phyloP scores from a whole-genome alignment of 495 filamentous ascomycete genomes.

The Aeminium ludgeri region DNA sequence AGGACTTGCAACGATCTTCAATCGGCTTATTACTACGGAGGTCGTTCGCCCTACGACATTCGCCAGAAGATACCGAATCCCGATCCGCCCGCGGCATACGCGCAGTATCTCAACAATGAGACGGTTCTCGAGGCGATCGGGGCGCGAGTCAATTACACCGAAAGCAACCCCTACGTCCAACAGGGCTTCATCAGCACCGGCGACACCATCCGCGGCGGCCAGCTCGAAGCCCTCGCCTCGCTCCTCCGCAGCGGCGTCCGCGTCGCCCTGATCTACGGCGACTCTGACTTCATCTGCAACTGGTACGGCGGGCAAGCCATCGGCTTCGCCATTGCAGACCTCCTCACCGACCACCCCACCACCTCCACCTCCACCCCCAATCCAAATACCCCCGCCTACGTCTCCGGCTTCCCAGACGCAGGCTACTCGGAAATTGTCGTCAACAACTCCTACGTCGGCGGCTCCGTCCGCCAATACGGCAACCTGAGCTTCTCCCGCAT shows the following conservation, averaged over 20 bases:
- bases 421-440: constrained; percentile 38
- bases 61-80: constrained; percentile 13
- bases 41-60: constrained; percentile 19
- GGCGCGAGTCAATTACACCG: constrained; percentile 22
- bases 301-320: constrained; percentile 26
- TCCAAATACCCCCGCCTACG: constrained; percentile 25
- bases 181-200: constrained; percentile 17
- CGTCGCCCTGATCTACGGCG: constrained; percentile 24
- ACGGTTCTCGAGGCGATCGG: constrained; percentile 23
- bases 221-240: constrained; percentile 18
- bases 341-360: neutral
- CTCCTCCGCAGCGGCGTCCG: constrained; percentile 20
- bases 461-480: constrained; percentile 26
- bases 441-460: constrained; percentile 25
- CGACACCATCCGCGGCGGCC: constrained; percentile 20
- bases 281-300: constrained; percentile 27
- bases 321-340: constrained; percentile 17
- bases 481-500: constrained; percentile 28
- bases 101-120: constrained; percentile 23
- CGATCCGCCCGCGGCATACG: constrained; percentile 20
- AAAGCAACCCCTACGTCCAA: constrained; percentile 17
- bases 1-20: constrained; percentile 8
- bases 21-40: constrained; percentile 4
- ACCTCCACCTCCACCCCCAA: neutral
- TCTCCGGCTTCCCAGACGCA: constrained; percentile 32